Evolutionary conservation across 1,139 yeast genomes (phyloP).

Genomic region (Protomyces arabidopsidicola): DNA sequence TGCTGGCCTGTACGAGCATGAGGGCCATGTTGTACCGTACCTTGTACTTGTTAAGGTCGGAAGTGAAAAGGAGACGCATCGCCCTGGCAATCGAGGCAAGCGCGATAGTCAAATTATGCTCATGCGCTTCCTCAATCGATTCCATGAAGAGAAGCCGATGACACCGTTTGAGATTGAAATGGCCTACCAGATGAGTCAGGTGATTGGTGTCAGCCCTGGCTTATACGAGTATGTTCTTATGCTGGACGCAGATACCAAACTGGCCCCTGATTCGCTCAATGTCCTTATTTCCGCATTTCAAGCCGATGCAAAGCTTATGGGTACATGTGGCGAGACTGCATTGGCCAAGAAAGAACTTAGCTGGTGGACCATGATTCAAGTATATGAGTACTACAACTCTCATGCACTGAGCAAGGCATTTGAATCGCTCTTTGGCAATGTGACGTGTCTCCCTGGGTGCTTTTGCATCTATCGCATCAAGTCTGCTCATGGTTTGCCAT

Average conservation of each 20-base stretch:
- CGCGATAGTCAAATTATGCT: constrained; percentile 45
- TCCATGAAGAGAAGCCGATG: constrained; percentile 45
- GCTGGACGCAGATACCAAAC: constrained; percentile 47
- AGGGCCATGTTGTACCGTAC: constrained; percentile 47
- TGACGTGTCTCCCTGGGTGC: constrained; percentile 47
- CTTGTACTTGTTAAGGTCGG: constrained; percentile 46
- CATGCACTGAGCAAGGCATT: constrained; percentile 46
- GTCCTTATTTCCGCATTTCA: constrained; percentile 42
- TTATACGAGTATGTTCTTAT: constrained; percentile 44
- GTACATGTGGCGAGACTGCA: constrained; percentile 46
- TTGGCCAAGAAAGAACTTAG: constrained; percentile 43
- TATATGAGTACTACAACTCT: constrained; percentile 46
- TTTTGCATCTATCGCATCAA: constrained; percentile 42
- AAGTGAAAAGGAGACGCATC: constrained; percentile 43
- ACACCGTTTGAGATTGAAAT: constrained; percentile 44
- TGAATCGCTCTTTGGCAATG: constrained; percentile 44
- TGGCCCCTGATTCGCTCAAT: constrained; percentile 41
- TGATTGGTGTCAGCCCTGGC: constrained; percentile 46
- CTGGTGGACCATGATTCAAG: constrained; percentile 46
- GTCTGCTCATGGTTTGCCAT: constrained; percentile 41
- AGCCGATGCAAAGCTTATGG: constrained; percentile 42
- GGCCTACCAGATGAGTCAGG: constrained; percentile 44
- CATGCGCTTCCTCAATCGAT: constrained; percentile 45
- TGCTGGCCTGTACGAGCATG: constrained; percentile 44
- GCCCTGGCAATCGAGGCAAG: constrained; percentile 47